Evolutionary conservation across 208 protist species (phyloP).

Genomic region (Trypanosomatidae sp.): DNA sequence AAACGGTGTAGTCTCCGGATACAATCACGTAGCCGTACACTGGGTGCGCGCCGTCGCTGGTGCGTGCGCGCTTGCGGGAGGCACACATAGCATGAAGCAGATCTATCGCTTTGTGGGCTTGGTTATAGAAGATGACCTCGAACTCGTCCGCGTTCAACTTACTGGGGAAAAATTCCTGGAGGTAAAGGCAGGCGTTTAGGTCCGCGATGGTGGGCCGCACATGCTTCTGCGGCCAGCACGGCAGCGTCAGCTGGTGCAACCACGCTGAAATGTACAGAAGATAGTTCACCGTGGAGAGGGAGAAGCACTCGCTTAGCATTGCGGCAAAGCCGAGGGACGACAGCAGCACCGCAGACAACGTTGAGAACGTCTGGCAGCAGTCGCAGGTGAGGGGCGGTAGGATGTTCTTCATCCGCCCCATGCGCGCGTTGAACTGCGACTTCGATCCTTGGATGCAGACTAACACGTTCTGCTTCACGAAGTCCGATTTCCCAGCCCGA

Average conservation of each 20-base stretch:
- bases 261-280: constrained; percentile 88
- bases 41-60: constrained; percentile 19
- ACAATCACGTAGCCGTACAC: constrained; percentile 89
- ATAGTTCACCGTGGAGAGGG: constrained; percentile 81
- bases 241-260: constrained; percentile 82
- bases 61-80: constrained; percentile 10
- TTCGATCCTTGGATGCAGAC: constrained; percentile 66
- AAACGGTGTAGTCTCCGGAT: constrained; percentile 88
- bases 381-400: constrained; percentile 78
- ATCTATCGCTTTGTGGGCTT: constrained; percentile 40
- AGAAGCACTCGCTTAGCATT: constrained; percentile 57
- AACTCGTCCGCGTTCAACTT: constrained; percentile 71
- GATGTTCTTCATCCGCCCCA: constrained; percentile 41
- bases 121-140: constrained; percentile 85
- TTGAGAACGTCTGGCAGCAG: constrained; percentile 90
- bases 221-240: constrained; percentile 65
- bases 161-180: constrained; percentile 76
- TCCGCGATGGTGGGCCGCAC: constrained; percentile 77
- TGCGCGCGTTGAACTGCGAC: constrained; percentile 82
- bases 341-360: constrained; percentile 68
- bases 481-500: constrained; percentile 44
- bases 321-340: constrained; percentile 76
- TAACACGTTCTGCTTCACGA: constrained; percentile 48
- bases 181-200: constrained; percentile 70
- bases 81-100: constrained; percentile 63